phyloP scores from a whole-genome alignment of 257 asterid genomes.

The Salvia miltiorrhiza region DNA sequence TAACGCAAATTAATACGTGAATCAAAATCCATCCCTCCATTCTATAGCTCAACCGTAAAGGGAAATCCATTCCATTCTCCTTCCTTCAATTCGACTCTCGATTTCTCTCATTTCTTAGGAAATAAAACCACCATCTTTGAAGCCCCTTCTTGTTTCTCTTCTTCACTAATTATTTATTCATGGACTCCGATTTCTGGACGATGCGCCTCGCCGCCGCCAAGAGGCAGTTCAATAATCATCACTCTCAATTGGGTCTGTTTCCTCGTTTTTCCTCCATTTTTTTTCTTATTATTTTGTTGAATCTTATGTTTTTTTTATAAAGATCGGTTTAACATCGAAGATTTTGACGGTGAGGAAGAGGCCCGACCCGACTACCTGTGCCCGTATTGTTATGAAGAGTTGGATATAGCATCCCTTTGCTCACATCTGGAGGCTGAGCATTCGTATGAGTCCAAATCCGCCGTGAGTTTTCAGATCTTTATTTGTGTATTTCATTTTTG shows the following conservation, averaged over 20 bases:
- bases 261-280: not conserved
- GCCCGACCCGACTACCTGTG: slow-evolving; percentile 68
- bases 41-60: slow-evolving; percentile 26
- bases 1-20: not conserved
- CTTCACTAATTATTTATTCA: slow-evolving; percentile 18
- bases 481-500: not conserved
- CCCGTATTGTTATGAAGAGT: slow-evolving; percentile 83
- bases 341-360: slow-evolving; percentile 76
- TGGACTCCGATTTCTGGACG: slow-evolving; percentile 86
- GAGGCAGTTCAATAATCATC: slow-evolving; percentile 58
- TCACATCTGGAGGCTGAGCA: slow-evolving; percentile 80
- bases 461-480: slow-evolving; percentile 47
- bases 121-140: not conserved
- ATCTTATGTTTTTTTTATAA: slow-evolving; percentile 8
- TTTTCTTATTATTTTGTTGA: not conserved
- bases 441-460: slow-evolving; percentile 60
- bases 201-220: slow-evolving; percentile 76
- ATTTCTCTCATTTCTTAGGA: not conserved
- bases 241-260: slow-evolving; percentile 60
- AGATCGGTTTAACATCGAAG: slow-evolving; percentile 68
- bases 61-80: slow-evolving; percentile 19
- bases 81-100: slow-evolving; percentile 23
- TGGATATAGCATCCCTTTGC: slow-evolving; percentile 76
- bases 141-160: slow-evolving; percentile 8
- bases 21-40: slow-evolving; percentile 14